Percentiles rank a stretch among this genome's conserved stretches.
Evolutionary conservation across 2,329 filamentous ascomycete genomes (phyloP).

Genomic region (Botrytis pseudocinerea): DNA sequence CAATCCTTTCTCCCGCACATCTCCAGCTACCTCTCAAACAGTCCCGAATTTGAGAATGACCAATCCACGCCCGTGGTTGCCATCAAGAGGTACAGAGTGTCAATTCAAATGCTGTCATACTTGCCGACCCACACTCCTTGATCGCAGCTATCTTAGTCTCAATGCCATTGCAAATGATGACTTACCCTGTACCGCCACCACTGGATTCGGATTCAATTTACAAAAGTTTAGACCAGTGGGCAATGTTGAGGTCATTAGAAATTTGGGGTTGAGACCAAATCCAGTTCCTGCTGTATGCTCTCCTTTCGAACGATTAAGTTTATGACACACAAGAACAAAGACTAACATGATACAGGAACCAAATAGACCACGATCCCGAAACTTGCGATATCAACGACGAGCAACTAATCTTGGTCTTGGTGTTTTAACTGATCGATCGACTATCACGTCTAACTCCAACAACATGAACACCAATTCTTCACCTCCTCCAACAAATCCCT

Average conservation of each 20-base stretch:
- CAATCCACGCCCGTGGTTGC: slow-evolving; percentile 43
- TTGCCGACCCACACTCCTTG: slow-evolving; percentile 49
- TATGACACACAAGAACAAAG: background rate
- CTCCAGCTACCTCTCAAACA: slow-evolving; percentile 12
- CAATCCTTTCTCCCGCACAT: slow-evolving; percentile 14
- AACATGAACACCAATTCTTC: background rate
- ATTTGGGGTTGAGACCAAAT: slow-evolving; percentile 36
- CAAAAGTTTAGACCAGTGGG: slow-evolving; percentile 45
- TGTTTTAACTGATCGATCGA: slow-evolving; percentile 18
- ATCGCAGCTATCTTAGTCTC: slow-evolving; percentile 52
- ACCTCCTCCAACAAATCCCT: background rate
- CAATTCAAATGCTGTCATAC: slow-evolving; percentile 51
- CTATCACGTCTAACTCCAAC: background rate
- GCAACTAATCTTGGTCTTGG: slow-evolving; percentile 26
- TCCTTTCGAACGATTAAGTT: background rate
- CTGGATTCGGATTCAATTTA: slow-evolving; percentile 55
- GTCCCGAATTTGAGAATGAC: background rate
- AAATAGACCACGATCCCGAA: background rate
- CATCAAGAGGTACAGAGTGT: slow-evolving; percentile 47
- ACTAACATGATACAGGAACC: background rate
- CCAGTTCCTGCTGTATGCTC: slow-evolving; percentile 29
- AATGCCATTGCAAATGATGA: slow-evolving; percentile 52
- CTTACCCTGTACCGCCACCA: slow-evolving; percentile 50
- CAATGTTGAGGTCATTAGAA: slow-evolving; percentile 32
- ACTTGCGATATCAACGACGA: slow-evolving; percentile 10